These are phyloP conservation scores for Chrysanthemum seticuspe DNA, from an alignment of 129 eudicot genomes.

Conservation along the genomic window DNA sequence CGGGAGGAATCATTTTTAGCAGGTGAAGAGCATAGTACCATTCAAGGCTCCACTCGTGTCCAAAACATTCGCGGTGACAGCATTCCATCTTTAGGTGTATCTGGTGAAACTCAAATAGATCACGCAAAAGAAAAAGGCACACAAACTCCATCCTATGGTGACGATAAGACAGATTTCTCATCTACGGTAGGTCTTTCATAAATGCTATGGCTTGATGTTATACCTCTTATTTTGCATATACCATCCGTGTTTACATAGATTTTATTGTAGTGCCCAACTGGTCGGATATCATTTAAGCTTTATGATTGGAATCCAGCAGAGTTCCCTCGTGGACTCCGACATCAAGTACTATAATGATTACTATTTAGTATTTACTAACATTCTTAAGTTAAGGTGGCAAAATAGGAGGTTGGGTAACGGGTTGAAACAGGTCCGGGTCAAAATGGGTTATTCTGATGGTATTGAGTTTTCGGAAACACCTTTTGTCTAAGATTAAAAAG, in stretches of 20 bases:
- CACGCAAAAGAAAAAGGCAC: constrained; percentile 56
- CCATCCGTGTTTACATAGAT: neutral
- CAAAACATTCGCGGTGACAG: constrained; percentile 50
- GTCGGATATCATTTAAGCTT: constrained; percentile 93
- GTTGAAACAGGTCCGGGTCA: neutral
- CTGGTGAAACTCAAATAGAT: constrained; percentile 59
- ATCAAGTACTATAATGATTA: constrained; percentile 64
- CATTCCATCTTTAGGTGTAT: constrained; percentile 44
- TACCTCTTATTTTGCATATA: neutral
- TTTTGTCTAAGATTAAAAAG: neutral
- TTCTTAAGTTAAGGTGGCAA: constrained; percentile 12
- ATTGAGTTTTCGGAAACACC: neutral
- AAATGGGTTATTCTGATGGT: neutral
- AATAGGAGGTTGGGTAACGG: neutral
- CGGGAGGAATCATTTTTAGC: constrained; percentile 48
- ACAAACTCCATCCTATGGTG: constrained; percentile 55
- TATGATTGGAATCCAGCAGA: constrained; percentile 99
- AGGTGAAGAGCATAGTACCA: constrained; percentile 41
- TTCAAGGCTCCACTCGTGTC: constrained; percentile 38
- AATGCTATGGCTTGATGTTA: neutral
- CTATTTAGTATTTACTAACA: constrained; percentile 36
- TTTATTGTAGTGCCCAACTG: constrained; percentile 75
- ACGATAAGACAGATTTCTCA: constrained; percentile 65
- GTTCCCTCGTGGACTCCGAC: constrained; percentile 92
- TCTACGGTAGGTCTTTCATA: constrained; percentile 51